A percentile compares a stretch with the other conserved stretches of the same genome.
phyloP scores from a whole-genome alignment of 495 filamentous ascomycete genomes.

The Tricharina praecox region DNA sequence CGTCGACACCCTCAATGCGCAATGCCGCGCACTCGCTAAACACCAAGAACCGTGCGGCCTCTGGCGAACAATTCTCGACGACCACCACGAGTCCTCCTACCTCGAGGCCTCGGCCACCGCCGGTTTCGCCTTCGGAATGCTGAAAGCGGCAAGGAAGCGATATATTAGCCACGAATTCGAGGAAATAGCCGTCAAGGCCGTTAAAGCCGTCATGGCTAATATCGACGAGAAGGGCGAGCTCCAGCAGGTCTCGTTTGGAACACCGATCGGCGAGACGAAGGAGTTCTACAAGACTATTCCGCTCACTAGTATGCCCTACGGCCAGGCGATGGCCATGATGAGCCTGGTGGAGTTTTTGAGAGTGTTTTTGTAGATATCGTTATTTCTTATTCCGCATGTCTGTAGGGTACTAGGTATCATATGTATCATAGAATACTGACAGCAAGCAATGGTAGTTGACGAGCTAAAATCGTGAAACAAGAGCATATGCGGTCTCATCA shows the following conservation, averaged over 20 bases:
- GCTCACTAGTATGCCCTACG: slow-evolving; percentile 58
- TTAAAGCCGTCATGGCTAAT: slow-evolving; percentile 41
- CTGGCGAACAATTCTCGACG: slow-evolving; percentile 53
- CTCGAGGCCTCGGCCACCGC: slow-evolving; percentile 56
- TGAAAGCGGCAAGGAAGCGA: slow-evolving; percentile 50
- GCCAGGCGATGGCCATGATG: slow-evolving; percentile 64
- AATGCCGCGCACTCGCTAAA: slow-evolving; percentile 40
- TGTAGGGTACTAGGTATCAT: no score
- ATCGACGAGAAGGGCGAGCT: slow-evolving; percentile 47
- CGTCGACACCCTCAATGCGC: slow-evolving; percentile 42
- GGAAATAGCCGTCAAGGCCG: slow-evolving; percentile 40
- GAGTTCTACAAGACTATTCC: slow-evolving; percentile 56
- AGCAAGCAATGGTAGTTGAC: no score
- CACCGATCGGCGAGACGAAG: slow-evolving; percentile 47
- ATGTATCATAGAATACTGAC: no score
- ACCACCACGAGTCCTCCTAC: slow-evolving; percentile 43
- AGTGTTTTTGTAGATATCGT: slow-evolving; percentile 37
- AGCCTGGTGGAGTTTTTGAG: slow-evolving; percentile 48
- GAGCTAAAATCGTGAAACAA: no score
- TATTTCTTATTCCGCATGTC: no score
- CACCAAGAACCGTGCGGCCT: slow-evolving; percentile 41
- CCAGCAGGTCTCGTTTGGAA: slow-evolving; percentile 54
- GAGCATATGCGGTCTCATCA: no score
- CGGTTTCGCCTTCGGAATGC: slow-evolving; percentile 56
- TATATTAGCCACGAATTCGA: slow-evolving; percentile 40